These are phyloP conservation scores for Gastrolobium bilobum DNA, from an alignment of 306 rosid species.

Conservation along the genomic window DNA sequence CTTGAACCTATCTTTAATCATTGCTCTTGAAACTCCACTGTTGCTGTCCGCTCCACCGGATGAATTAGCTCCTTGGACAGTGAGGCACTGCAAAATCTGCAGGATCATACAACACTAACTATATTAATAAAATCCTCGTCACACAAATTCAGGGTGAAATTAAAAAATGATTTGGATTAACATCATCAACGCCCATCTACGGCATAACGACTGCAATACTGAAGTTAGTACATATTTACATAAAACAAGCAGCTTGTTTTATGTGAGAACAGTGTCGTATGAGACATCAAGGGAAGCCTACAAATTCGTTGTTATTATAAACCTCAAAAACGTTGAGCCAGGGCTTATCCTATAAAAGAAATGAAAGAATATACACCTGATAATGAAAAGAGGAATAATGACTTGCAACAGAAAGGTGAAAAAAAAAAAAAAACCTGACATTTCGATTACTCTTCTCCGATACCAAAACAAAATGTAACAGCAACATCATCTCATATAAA, in stretches of 20 bases:
- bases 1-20: constrained; percentile 77
- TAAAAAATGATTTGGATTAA: constrained; percentile 8
- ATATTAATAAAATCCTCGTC: neutral
- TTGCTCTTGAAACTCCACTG: constrained; percentile 70
- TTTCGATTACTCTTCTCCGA: neutral
- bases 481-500: neutral
- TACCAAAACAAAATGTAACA: neutral
- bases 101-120: constrained; percentile 5
- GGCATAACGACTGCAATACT: constrained; percentile 1
- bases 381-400: neutral
- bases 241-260: constrained; percentile 10
- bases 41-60: constrained; percentile 56
- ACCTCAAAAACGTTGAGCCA: neutral
- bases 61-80: constrained; percentile 64
- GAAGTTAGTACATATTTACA: neutral
- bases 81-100: constrained; percentile 86
- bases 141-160: neutral
- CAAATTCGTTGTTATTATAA: neutral
- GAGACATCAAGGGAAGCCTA: neutral
- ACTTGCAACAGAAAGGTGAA: neutral
- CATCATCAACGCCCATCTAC: neutral
- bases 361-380: neutral
- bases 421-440: neutral
- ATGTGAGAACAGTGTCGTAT: neutral
- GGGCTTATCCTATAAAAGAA: neutral